A percentile compares a stretch with the other conserved stretches of the same genome.
Evolutionary conservation across 2,329 filamentous ascomycete genomes (phyloP).

Genomic region (Alternaria ethzedia): DNA sequence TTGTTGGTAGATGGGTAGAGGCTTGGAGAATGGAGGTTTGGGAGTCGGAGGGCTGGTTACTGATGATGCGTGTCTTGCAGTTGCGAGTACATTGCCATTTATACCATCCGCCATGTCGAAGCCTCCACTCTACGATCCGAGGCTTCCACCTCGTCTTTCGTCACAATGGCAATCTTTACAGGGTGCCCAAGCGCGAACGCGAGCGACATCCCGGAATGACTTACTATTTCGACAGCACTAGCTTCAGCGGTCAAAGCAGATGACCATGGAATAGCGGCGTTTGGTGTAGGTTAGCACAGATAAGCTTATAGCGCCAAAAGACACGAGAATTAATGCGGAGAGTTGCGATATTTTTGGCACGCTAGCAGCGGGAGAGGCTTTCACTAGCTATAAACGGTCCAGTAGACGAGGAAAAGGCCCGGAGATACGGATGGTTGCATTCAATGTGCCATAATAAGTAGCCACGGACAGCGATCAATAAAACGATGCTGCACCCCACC

Average conservation of each 20-base stretch:
- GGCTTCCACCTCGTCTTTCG: conserved; percentile 24
- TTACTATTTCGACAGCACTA: conserved; percentile 26
- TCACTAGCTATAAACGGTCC: conserved; percentile 18
- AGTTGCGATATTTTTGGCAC: conserved; percentile 42
- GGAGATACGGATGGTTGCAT: conserved; percentile 41
- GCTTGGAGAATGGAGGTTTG: not conserved
- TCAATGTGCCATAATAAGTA: conserved; percentile 29
- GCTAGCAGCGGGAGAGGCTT: conserved; percentile 27
- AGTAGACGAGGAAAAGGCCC: conserved; percentile 34
- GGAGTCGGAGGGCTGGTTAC: conserved; percentile 4
- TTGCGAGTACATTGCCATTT: conserved; percentile 27
- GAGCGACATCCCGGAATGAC: conserved; percentile 29
- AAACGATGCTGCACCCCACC: conserved; percentile 22
- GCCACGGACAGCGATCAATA: conserved; percentile 39
- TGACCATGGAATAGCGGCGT: conserved; percentile 32
- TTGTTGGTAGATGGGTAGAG: conserved; percentile 7
- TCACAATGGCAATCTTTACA: conserved; percentile 24
- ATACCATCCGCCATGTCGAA: conserved; percentile 25
- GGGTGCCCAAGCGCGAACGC: conserved; percentile 28
- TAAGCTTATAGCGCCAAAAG: conserved; percentile 41
- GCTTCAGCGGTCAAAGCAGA: conserved; percentile 29
- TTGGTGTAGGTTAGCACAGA: conserved; percentile 24
- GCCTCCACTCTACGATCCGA: conserved; percentile 17
- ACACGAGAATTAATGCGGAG: conserved; percentile 38
- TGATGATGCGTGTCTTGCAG: conserved; percentile 22